Evolutionary conservation across 1,284 basidiomycete genomes (phyloP).

Genomic region (Pyrrhoderma noxium): DNA sequence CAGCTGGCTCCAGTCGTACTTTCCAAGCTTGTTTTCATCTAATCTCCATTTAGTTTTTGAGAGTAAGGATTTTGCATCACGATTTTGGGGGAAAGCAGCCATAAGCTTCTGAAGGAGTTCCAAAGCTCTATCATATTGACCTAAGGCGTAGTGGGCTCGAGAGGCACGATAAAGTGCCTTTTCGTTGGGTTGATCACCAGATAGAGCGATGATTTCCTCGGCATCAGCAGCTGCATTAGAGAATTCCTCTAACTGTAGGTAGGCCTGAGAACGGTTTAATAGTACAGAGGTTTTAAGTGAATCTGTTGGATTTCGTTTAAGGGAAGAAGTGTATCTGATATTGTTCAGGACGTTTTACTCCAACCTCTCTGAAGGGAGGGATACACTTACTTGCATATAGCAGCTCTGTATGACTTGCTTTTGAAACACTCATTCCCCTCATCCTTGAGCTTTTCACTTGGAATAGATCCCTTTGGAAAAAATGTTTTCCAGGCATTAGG

Average conservation of each 20-base stretch:
- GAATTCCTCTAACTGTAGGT: conserved; percentile 6
- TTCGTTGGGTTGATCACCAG: conserved; percentile 9
- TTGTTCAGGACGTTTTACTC: neutral
- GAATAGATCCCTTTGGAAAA: conserved; percentile 1
- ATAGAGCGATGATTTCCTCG: conserved; percentile 2
- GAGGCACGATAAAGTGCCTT: conserved; percentile 16
- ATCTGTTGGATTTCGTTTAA: conserved; percentile 1
- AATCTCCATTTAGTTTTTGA: conserved; percentile 5
- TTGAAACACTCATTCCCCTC: conserved; percentile 15
- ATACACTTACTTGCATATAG: conserved; percentile 12
- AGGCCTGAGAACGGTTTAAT: conserved; percentile 17
- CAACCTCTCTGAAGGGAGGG: neutral
- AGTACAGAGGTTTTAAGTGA: conserved; percentile 10
- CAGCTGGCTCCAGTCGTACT: conserved; percentile 14
- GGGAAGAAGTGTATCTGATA: conserved; percentile 11
- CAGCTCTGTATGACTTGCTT: conserved; percentile 7
- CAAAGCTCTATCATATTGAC: conserved; percentile 5
- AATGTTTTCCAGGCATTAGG: conserved; percentile 13
- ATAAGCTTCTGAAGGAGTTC: conserved; percentile 8
- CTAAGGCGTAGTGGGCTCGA: conserved; percentile 11
- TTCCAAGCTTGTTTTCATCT: conserved; percentile 11
- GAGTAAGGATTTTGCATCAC: conserved; percentile 6
- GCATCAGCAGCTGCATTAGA: conserved; percentile 1
- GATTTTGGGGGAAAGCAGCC: conserved; percentile 9
- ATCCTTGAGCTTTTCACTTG: conserved; percentile 14